Evolutionary conservation across 2,329 filamentous ascomycete species (phyloP), one percentile per base, ranked within the genome.

Genomic region (Aspergillus sp.): DNA sequence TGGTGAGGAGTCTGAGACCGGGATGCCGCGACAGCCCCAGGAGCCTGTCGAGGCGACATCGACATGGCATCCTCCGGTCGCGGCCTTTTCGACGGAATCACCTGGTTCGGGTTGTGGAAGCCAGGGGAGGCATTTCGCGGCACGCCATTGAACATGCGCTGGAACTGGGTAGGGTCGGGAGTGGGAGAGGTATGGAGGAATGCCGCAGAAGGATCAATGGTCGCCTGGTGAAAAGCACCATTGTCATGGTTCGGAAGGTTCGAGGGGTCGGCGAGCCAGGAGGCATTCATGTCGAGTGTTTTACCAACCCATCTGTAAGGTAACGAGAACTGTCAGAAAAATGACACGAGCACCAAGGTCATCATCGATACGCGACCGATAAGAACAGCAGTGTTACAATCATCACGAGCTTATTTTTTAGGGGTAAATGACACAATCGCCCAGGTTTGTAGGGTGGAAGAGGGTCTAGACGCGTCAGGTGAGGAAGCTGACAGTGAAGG

Each of bases 1-100:
- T 94, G 91, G 70, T 92, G 90, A 36, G 94, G 94, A 30, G 94
- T 98, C 74, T 96, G 93, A 69, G 94, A 94, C 77, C 94, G 91
- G 78, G 94, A 96, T 23, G 86, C 87, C 52, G 91, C 90, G 30
- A 92, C 78, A 78, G 90, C 90, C 65, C 86, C 86, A 5, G 89
- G 85, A 58, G 89, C 88, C 72, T 89, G 90, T 71, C 88, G 85
- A 56, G 94, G 92, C 32, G 92, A 96, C 74, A 90, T 88, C 67
- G 88, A 89, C 71, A 95, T 84, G 72, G 88, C 93, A 76, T 97
- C 93, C 78, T 96, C 92, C 55, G 90, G 89, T 50, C 91, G 86
- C 57, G 90, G 86, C 71, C 95, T 87, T 80, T 98, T 99, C 21
- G 93, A 94, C 60, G 94, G 94, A 67, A 96, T 88, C 71, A 96